phyloP scores from a whole-genome alignment of 2,329 filamentous ascomycete species.

The Davidsoniella virescens region DNA sequence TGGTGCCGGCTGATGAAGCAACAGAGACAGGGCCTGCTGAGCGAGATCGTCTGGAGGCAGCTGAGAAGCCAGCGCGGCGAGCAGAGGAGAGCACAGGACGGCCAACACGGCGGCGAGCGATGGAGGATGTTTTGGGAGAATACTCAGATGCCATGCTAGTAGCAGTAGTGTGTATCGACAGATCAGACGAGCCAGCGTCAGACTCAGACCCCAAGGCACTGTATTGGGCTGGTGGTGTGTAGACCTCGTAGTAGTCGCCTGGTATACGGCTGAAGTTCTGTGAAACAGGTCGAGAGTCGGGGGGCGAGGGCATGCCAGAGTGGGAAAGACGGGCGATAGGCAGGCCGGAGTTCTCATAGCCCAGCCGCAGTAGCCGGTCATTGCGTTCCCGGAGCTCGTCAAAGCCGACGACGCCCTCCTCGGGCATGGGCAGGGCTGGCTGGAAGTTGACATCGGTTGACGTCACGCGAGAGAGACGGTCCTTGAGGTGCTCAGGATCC shows the following conservation, averaged over 20 bases:
- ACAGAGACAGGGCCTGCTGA: slow-evolving; percentile 2
- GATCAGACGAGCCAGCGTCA: slow-evolving; percentile 2
- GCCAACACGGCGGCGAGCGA: background rate
- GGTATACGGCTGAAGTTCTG: slow-evolving; percentile 1
- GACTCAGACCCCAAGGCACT: background rate
- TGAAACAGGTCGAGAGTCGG: slow-evolving; percentile 6
- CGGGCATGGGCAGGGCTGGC: slow-evolving; percentile 9
- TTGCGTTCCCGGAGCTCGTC: slow-evolving; percentile 11
- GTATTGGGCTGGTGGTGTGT: background rate
- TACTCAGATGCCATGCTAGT: slow-evolving; percentile 5
- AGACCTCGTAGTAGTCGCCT: background rate
- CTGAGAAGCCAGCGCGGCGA: slow-evolving; percentile 1
- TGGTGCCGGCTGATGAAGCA: background rate
- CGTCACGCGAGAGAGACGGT: slow-evolving; percentile 9
- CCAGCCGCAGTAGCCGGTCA: slow-evolving; percentile 5
- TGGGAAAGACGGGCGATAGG: slow-evolving; percentile 11
- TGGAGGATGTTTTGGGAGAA: background rate
- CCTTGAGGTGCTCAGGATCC: slow-evolving; percentile 7
- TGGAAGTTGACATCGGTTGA: slow-evolving; percentile 8
- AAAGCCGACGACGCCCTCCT: slow-evolving; percentile 11
- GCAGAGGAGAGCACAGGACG: background rate
- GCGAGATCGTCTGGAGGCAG: background rate
- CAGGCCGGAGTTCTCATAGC: slow-evolving; percentile 10
- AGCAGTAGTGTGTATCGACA: slow-evolving; percentile 4
- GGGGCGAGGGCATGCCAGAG: slow-evolving; percentile 10